Evolutionary conservation across 202 grass and related monocot genomes (phyloP).

Genomic region (Zoysia matrella): DNA sequence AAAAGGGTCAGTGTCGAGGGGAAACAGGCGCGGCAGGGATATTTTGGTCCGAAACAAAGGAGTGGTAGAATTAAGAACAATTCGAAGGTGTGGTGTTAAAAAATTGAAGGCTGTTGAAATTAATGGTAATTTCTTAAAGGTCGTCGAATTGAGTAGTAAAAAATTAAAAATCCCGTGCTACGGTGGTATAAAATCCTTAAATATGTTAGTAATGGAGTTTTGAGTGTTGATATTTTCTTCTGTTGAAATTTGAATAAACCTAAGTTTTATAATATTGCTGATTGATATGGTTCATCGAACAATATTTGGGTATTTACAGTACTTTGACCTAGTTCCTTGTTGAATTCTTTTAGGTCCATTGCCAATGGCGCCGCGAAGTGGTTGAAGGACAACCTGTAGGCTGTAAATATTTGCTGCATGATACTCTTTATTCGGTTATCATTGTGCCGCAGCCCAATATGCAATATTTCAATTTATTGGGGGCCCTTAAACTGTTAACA

Average conservation of each 20-base stretch:
- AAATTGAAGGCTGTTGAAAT: too few relatives aligned
- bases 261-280: conserved; percentile 3
- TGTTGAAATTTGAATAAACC: conserved; percentile 18
- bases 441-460: conserved; percentile 11
- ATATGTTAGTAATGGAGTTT: conserved; percentile 4
- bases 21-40: too few relatives aligned
- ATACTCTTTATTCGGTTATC: conserved; percentile 6
- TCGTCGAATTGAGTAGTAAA: too few relatives aligned
- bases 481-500: conserved; percentile 10
- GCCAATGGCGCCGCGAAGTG: conserved; percentile 63
- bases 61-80: too few relatives aligned
- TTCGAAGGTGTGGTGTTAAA: too few relatives aligned
- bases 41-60: too few relatives aligned
- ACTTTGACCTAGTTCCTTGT: conserved; percentile 36
- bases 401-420: conserved; percentile 48
- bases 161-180: too few relatives aligned
- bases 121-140: too few relatives aligned
- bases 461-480: conserved; percentile 47
- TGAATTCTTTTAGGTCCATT: conserved; percentile 62
- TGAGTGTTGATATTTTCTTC: conserved; percentile 11
- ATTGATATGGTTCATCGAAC: background rate
- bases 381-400: conserved; percentile 72
- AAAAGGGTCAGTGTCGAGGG: too few relatives aligned
- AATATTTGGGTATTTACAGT: background rate
- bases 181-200: background rate